These are phyloP conservation scores for Ceraceosorus guamensis DNA, from an alignment of 1,284 basidiomycete species.

Conservation along the genomic window DNA sequence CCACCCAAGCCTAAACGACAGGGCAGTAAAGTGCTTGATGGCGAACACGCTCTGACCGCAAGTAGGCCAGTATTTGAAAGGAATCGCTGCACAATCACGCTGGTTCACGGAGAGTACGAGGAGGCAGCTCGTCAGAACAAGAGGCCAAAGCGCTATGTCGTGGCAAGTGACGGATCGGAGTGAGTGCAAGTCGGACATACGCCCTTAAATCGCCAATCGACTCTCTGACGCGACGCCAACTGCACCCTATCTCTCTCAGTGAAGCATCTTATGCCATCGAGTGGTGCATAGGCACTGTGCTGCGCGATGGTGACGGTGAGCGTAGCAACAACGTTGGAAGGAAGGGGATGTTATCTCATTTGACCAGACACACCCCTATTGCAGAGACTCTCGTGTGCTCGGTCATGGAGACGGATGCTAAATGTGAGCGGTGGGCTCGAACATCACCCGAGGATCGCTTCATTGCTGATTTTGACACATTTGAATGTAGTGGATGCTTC, in stretches of 20 bases:
- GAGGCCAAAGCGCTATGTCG: conserved; percentile 67
- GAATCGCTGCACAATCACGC: conserved; percentile 81
- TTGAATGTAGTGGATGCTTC: conserved; percentile 64
- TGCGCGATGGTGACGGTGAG: conserved; percentile 89
- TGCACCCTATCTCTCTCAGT: too few species aligned
- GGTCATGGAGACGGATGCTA: conserved; percentile 84
- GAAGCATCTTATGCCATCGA: conserved; percentile 42
- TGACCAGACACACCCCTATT: too few species aligned
- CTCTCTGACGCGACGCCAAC: conserved; percentile 51
- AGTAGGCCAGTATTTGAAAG: conserved; percentile 71
- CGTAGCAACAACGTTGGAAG: too few species aligned
- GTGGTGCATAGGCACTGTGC: conserved; percentile 80
- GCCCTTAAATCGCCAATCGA: too few species aligned
- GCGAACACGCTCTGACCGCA: conserved; percentile 11
- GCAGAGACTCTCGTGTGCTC: conserved; percentile 57
- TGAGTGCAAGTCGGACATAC: conserved; percentile 66
- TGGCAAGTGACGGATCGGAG: conserved; percentile 87
- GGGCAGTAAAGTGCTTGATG: neutral
- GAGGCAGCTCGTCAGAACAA: conserved; percentile 52
- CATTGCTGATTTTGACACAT: neutral
- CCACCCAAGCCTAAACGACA: neutral
- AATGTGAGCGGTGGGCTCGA: conserved; percentile 65
- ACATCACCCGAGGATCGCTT: too few species aligned
- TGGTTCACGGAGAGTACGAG: conserved; percentile 59
- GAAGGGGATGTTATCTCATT: too few species aligned